phyloP scores from a whole-genome alignment of 2,329 filamentous ascomycete genomes.

The Didymella exigua region DNA sequence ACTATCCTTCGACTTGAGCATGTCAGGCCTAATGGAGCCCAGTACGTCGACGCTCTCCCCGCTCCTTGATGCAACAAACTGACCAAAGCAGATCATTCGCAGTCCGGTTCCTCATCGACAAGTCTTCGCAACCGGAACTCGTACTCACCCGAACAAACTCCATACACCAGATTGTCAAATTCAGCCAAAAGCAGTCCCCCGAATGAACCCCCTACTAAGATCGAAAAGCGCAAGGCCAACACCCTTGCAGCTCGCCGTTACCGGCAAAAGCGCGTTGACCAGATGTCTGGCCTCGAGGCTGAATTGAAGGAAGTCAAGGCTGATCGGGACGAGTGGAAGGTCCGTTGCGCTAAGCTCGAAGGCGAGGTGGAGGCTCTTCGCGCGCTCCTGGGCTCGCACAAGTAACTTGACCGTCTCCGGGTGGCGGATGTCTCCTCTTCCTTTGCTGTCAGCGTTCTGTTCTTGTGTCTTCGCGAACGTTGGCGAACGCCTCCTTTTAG shows the following conservation, averaged over 20 bases:
- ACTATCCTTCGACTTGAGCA: slow-evolving; percentile 22
- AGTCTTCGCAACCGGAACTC: slow-evolving; percentile 32
- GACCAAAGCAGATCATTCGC: slow-evolving; percentile 30
- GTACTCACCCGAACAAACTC: slow-evolving; percentile 35
- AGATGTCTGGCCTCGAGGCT: slow-evolving; percentile 65
- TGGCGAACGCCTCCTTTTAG: slow-evolving; percentile 26
- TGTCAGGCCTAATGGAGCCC: slow-evolving; percentile 32
- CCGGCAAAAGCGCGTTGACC: slow-evolving; percentile 72
- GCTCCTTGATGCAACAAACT: slow-evolving; percentile 6
- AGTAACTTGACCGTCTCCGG: slow-evolving; percentile 18
- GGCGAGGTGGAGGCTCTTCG: slow-evolving; percentile 68
- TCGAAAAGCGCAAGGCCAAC: slow-evolving; percentile 68
- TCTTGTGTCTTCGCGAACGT: slow-evolving; percentile 6
- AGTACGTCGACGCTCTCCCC: slow-evolving; percentile 21
- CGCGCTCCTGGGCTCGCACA: slow-evolving; percentile 54
- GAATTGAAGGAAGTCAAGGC: slow-evolving; percentile 63
- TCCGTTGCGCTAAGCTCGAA: slow-evolving; percentile 68
- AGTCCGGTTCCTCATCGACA: slow-evolving; percentile 36
- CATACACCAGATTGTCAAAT: slow-evolving; percentile 29
- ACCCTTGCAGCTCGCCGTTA: slow-evolving; percentile 74
- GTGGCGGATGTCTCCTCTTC: neutral
- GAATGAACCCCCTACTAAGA: slow-evolving; percentile 31
- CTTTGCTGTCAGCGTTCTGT: slow-evolving; percentile 21
- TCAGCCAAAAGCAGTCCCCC: slow-evolving; percentile 30
- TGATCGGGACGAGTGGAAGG: slow-evolving; percentile 67